Conservation (phyloP, 305 asterid genomes). For the Solanum hybrid region DNA sequence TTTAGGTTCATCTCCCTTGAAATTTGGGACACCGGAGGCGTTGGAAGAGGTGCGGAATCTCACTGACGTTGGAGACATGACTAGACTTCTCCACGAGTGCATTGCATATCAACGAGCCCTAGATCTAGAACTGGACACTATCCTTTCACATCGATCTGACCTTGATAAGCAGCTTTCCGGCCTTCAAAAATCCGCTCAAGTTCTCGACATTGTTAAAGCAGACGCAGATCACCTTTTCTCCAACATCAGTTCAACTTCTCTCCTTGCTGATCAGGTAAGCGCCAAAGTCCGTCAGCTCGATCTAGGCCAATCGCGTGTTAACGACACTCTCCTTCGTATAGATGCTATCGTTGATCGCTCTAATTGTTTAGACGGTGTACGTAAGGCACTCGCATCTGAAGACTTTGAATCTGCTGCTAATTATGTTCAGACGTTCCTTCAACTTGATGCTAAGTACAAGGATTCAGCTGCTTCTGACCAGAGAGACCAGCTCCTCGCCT, state of each 20-base stretch:
- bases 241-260: constrained; percentile 63
- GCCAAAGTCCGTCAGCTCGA: constrained; percentile 88
- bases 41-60: constrained; percentile 56
- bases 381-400: constrained; percentile 56
- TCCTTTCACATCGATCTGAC: constrained; percentile 68
- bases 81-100: constrained; percentile 88
- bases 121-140: constrained; percentile 62
- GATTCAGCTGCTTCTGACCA: constrained; percentile 63
- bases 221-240: constrained; percentile 61
- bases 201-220: constrained; percentile 56
- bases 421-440: constrained; percentile 60
- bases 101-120: constrained; percentile 79
- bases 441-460: constrained; percentile 62
- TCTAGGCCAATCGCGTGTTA: constrained; percentile 81
- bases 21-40: constrained; percentile 63
- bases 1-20: constrained; percentile 14
- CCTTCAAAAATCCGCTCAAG: constrained; percentile 64
- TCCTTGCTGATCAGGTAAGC: constrained; percentile 76
- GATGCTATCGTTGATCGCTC: constrained; percentile 75
- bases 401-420: constrained; percentile 78
- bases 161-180: constrained; percentile 59
- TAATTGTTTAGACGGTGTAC: constrained; percentile 68
- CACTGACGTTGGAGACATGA: constrained; percentile 82
- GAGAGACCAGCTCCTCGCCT: constrained; percentile 68
- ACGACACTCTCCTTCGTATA: constrained; percentile 63